Base-by-base conservation (phyloP, 169 alveolate species). In the Theileria parva region DNA sequence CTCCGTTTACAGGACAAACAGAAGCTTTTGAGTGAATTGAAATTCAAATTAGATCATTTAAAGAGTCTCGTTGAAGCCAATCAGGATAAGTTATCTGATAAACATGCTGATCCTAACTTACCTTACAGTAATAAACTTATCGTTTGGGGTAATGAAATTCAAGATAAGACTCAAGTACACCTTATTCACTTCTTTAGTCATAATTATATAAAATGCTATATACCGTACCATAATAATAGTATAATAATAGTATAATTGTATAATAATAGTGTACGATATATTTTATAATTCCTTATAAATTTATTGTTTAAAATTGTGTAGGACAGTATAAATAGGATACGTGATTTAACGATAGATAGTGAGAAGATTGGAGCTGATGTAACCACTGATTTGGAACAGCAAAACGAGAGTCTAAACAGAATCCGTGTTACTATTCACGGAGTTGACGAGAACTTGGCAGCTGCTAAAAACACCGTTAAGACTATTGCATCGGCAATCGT, bases 291-390 rank as follows among this genome's bases (percentile, higher is more conserved):
- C 61, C 61, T 2, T 53, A n/a, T 53, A 53, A 48, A 12, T 12
- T 32, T 32, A 32, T 32, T 32, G 37, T 37, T 17, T 21, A 48
- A 39, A 8, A 32, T 61, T 21, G n/a, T 37, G 28, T 61, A 84
- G 90, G 79, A 72, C 19, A 67, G 86, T 17, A 76, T 84, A 6
- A 84, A 76, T 32, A 61, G 86, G 23, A 84, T 84, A 78, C 87
- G 91, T 70, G 88, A 86, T 17, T 80, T 97, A 11, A 97, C 98
- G 2, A 92, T 92, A n/a, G 97, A 95, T 72, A 88, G 97, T 61
- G 99, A 96, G 66, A 94, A 95, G 75, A 92, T 97, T 53, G 98
- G 98, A 2, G 95, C 92, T 37, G 99, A 98, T 48, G 96, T 98
- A 17, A 87, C 94, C 50, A 95, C 96, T 87, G 96, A 96, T 70